These are phyloP conservation scores for Citeromyces siamensis DNA, from an alignment of 1,139 yeast species.

Conservation along the genomic window DNA sequence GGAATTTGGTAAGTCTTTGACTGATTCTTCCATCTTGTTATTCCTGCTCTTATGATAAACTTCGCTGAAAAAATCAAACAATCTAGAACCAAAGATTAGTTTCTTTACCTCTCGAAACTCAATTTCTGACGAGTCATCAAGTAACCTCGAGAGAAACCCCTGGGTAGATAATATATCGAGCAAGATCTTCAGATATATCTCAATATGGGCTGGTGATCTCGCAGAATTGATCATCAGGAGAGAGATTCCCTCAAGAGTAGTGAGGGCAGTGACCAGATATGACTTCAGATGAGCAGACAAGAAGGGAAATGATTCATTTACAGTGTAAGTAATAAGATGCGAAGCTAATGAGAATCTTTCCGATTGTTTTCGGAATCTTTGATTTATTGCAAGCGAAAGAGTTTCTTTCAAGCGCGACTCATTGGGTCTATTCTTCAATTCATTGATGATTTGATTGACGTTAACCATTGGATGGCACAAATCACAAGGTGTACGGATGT, in stretches of 20 bases:
- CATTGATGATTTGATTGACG: too few species aligned
- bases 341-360: neutral
- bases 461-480: too few species aligned
- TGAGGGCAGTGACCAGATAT: neutral
- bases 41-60: neutral
- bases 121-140: neutral
- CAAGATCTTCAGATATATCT: neutral
- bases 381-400: neutral
- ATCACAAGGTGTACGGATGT: too few species aligned
- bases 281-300: neutral
- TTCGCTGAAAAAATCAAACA: neutral
- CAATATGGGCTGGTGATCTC: neutral
- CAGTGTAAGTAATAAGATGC: conserved; percentile 1
- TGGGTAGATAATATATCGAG: neutral
- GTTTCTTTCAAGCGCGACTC: neutral
- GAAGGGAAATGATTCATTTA: neutral
- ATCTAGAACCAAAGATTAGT: neutral
- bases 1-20: neutral
- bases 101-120: neutral
- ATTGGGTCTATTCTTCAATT: neutral
- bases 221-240: neutral
- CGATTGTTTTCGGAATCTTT: neutral
- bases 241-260: neutral
- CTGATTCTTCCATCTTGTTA: neutral
- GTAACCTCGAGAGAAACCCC: neutral